Evolutionary conservation across 2,329 filamentous ascomycete species (phyloP), one percentile per base, ranked within the genome.

Genomic region (Pleoardoris graminearum): DNA sequence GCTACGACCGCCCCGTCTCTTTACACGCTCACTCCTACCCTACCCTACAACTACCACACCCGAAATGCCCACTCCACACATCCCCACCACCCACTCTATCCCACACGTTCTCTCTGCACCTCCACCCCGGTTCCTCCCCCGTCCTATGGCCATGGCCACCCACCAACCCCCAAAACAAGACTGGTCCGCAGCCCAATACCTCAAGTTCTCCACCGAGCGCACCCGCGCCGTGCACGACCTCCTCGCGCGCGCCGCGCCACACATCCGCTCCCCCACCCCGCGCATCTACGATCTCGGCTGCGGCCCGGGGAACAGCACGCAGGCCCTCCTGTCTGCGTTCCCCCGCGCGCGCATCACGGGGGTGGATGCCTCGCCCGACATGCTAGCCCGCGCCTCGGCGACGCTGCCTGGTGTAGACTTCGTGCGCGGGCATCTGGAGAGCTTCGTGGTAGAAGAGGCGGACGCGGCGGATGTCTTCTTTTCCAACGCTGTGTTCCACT

Each of bases 401-500:
- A 4, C 44, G 0, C 36, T 63, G 3, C 78, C 81, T 0, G 60
- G 10, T 5, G 60, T 79, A 0, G 64, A 78, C 0, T 85, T 85
- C 49, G 50, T 65, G 1, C 63, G 77, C 0, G 79, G 70, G 0
- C 81, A 85, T 48, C 47, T 85, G 2, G 54, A 56, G 0, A 74
- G 71, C 0, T 84, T 78, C 10, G 25, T 5, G 10, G 25, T 6
- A 27, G 25, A 10, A 10, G 50, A 53, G 0, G 72, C 76, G 7
- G 53, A 16, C 0, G n/a, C 14, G 7, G 49, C 55, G 0, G 58
- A 68, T 37, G 61, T 86, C 0, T 66, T 82, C 42, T 83, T 82
- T 60, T 79, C 77, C 41, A 86, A 85, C 51, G 82, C 83, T 0
- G 81, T 82, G 1, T 79, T 85, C 51, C 83, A 86, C 51, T 86